Evolutionary conservation across 208 protist species (phyloP), one percentile per base, ranked within the genome.

Genomic region (Leishmania arabica): DNA sequence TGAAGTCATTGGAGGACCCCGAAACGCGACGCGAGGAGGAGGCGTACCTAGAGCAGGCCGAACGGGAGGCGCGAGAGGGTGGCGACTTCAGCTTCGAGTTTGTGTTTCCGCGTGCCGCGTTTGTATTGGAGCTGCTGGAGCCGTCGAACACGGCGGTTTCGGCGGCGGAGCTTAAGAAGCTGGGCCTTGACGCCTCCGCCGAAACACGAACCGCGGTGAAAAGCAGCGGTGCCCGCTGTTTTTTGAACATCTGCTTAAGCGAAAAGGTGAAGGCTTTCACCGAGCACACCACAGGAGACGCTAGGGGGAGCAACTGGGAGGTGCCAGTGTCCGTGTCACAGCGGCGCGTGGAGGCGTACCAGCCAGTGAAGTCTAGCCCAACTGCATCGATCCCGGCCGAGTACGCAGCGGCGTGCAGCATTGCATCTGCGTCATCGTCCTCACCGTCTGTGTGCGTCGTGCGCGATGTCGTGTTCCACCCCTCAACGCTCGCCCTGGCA

Each of bases 61-160:
- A 98, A 75, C 87, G 87, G 0, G 92, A 97, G 82, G 95, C 95
- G 6, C 86, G 89, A 47, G 90, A 94, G 70, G 90, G 88, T 56
- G 95, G 95, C 49, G 94, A 98, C 81, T 95, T 93, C 88, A 96
- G 88, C 86, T 98, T 97, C 84, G 92, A 97, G 68, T 98, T 98
- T 82, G 88, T 98, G 56, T 98, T 98, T 68, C 95, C 95, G 0
- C 84, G 71, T 1, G 83, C 94, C 2, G 86, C 80, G 27, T 98
- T 95, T 84, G 93, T 94, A 15, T 91, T 97, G 58, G 92, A 97
- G 92, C 88, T 98, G 58, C 73, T 89, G 40, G 88, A 96, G 79
- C 89, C 93, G 9, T 82, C 77, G n/a, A 72, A 80, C 72, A 69
- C 77, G 31, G 31, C 75, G 9, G 37, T 77, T 8, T 47, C 82